Conservation (phyloP, 768 basidiomycete genomes). For the Mycena rebaudengoi region DNA sequence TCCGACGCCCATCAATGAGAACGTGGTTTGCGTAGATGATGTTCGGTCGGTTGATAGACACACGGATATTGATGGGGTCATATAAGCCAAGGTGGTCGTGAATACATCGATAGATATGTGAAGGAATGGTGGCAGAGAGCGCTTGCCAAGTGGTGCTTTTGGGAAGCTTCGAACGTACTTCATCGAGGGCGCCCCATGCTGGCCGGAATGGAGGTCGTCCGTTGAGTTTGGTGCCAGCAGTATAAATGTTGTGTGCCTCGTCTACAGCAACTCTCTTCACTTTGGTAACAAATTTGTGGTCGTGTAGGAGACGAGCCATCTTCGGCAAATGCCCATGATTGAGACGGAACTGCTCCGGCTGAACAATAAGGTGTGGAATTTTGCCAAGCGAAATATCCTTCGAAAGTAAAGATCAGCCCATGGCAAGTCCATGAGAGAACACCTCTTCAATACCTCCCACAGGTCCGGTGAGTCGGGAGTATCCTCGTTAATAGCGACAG, state of each 20-base stretch:
- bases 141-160: constrained; percentile 11
- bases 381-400: background rate
- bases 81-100: constrained; percentile 13
- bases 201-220: constrained; percentile 30
- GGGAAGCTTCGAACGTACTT: constrained; percentile 23
- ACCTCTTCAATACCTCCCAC: no score
- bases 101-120: constrained; percentile 26
- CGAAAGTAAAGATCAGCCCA: no score
- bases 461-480: background rate
- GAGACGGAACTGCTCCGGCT: background rate
- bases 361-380: background rate
- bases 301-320: constrained; percentile 17
- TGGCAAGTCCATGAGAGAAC: no score
- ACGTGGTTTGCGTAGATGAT: constrained; percentile 38
- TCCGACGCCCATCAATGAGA: constrained; percentile 24
- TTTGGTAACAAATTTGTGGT: background rate
- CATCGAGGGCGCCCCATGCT: constrained; percentile 29
- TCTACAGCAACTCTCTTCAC: constrained; percentile 28
- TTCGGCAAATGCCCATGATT: constrained; percentile 21
- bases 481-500: background rate
- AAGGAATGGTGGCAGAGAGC: constrained; percentile 34
- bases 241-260: constrained; percentile 34
- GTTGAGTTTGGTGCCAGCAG: constrained; percentile 29
- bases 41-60: constrained; percentile 37
- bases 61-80: constrained; percentile 16